Evolutionary conservation across 495 filamentous ascomycete genomes (phyloP).

Genomic region (Aspergillus panamensis): DNA sequence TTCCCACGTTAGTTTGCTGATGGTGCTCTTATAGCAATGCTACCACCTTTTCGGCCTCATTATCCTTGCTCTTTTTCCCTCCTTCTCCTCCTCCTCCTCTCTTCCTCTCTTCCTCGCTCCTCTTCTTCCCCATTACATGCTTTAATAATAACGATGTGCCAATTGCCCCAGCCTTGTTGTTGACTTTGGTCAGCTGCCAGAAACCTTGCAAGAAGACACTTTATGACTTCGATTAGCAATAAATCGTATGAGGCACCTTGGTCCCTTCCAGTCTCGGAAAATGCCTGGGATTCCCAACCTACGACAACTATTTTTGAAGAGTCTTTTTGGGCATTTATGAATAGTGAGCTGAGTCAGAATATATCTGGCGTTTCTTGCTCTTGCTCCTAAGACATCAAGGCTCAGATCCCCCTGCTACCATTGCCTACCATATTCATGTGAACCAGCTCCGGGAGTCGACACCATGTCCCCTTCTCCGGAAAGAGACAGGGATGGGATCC

Average conservation of each 20-base stretch:
- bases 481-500: slow-evolving; percentile 13
- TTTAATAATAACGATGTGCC: neutral
- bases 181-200: neutral
- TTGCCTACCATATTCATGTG: neutral
- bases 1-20: neutral
- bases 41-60: neutral
- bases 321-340: neutral
- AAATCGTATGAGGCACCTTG: neutral
- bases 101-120: neutral
- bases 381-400: neutral
- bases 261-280: slow-evolving; percentile 1
- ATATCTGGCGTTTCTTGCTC: neutral
- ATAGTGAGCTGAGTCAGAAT: neutral
- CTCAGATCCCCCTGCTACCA: neutral
- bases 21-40: neutral
- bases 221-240: neutral
- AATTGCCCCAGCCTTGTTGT: neutral
- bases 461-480: slow-evolving; percentile 25
- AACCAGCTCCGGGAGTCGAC: neutral
- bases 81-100: neutral
- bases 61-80: neutral
- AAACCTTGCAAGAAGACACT: neutral
- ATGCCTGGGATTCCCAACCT: neutral
- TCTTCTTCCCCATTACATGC: neutral
- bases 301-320: neutral